Evolutionary conservation across 202 grass and related monocot species (phyloP).

Genomic region (Digitaria exilis): DNA sequence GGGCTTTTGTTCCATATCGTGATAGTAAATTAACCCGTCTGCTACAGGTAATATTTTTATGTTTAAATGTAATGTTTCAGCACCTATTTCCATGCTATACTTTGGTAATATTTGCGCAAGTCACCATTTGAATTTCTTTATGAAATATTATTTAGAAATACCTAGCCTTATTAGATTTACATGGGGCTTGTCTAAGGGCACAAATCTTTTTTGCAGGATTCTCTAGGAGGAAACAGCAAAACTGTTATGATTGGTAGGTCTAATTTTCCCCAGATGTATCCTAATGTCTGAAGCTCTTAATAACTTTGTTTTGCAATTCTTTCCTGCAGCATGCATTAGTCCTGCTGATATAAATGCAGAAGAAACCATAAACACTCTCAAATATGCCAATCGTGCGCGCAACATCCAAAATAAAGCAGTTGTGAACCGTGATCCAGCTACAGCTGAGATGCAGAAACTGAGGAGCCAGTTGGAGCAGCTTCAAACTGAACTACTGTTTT

Average conservation of each 20-base stretch:
- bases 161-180: not conserved
- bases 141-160: not conserved
- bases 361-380: conserved; percentile 99
- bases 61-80: not conserved
- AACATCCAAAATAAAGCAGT: conserved; percentile 99
- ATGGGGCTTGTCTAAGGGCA: not conserved
- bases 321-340: conserved; percentile 86
- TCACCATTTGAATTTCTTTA: conserved; percentile 21
- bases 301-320: conserved; percentile 23
- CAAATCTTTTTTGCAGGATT: conserved; percentile 64
- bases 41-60: conserved; percentile 60
- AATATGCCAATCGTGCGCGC: conserved; percentile 94
- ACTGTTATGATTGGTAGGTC: conserved; percentile 91
- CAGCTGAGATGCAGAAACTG: conserved; percentile 91
- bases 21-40: conserved; percentile 95
- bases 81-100: not conserved
- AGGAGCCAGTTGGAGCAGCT: conserved; percentile 78
- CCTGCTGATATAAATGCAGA: conserved; percentile 95
- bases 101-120: not conserved
- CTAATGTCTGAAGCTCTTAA: conserved; percentile 8
- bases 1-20: conserved; percentile 84
- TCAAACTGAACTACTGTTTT: conserved; percentile 83
- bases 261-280: conserved; percentile 1
- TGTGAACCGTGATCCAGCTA: conserved; percentile 90
- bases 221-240: conserved; percentile 96